Evolutionary conservation across 768 basidiomycete species (phyloP), one percentile per base, ranked within the genome.

Genomic region (Polyporus arcularius): DNA sequence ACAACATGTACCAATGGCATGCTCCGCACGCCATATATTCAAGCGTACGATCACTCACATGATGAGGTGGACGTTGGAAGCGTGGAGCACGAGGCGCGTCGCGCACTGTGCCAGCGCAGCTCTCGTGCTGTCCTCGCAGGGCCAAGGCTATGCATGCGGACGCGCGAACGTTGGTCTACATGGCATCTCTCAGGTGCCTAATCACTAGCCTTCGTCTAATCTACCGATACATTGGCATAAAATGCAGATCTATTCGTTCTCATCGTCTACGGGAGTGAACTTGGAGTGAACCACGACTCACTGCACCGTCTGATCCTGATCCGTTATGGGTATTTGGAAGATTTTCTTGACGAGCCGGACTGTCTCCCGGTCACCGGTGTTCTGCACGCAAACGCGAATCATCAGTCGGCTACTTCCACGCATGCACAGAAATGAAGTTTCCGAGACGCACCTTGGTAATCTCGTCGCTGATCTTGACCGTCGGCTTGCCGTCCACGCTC

Each of bases 401-500:
- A 41, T 26, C 1, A 26, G 21, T 26, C 21, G 21, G 21, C 21
- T 26, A 16, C 45, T 16, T 46, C n/a, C n/a, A 18, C 7, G 9
- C 11, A 18, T 16, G 18, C n/a, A 9, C 46, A 9, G 26, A 9
- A 4, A 18, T 26, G 5, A 32, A 32, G 11, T 1, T 16, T 51
- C 6, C 30, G 32, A 4, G 10, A 50, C 69, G 11, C 39, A 86
- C 88, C 85, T 98, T 99, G 9, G 79, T 88, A 56, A 88, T 70
- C 68, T 98, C 96, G 72, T 98, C 97, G 57, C 93, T 95, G 67
- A 99, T 85, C 76, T 99, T 98, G 66, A 98, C 85, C 65, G 94
- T 96, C 1, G 87, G 85, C 58, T 79, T 79, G 10, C 81, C 83
- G 67, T 92, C 79, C 12, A 97, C 87, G 47, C 84, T 81, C 41